Conservation (phyloP, 352 stramenopile genomes). For the Halophytophthora batemanensis region DNA sequence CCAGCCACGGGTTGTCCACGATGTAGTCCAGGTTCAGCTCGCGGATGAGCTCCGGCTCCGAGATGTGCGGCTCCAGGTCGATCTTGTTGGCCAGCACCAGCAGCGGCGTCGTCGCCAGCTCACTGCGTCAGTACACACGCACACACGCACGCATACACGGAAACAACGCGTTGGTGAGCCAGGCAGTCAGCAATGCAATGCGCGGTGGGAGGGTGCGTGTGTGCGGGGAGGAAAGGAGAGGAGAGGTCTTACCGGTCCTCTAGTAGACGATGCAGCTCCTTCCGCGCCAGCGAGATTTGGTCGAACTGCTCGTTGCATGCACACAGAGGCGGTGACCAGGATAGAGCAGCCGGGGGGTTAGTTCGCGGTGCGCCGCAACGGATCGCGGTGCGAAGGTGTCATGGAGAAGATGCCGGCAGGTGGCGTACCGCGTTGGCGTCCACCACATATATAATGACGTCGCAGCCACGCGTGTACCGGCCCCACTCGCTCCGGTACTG, state of each 20-base stretch:
- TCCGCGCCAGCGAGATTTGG: constrained; percentile 93
- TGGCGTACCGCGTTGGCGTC: constrained; percentile 91
- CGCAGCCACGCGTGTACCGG: constrained; percentile 94
- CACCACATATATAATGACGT: constrained; percentile 99
- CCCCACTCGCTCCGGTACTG: constrained; percentile 95
- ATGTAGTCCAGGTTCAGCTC: constrained; percentile 99
- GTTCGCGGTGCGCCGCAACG: no score
- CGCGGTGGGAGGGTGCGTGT: no score
- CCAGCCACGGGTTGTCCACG: constrained; percentile 97
- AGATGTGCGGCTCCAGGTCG: constrained; percentile 94
- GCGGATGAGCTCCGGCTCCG: constrained; percentile 88
- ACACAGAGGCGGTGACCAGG: background rate
- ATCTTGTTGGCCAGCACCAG: constrained; percentile 99
- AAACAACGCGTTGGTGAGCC: no score
- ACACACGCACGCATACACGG: constrained; percentile 2
- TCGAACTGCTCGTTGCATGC: constrained; percentile 58
- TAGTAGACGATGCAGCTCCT: constrained; percentile 91
- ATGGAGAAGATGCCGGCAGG: no score
- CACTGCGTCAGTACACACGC: constrained; percentile 33
- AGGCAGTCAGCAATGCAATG: no score
- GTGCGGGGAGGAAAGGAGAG: no score
- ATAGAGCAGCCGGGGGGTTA: no score
- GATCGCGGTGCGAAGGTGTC: no score
- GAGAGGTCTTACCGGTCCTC: constrained; percentile 95
- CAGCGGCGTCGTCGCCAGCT: constrained; percentile 90